Evolutionary conservation across 2,329 filamentous ascomycete species (phyloP), one percentile per base, ranked within the genome.

Genomic region (Cryphonectria radicalis): DNA sequence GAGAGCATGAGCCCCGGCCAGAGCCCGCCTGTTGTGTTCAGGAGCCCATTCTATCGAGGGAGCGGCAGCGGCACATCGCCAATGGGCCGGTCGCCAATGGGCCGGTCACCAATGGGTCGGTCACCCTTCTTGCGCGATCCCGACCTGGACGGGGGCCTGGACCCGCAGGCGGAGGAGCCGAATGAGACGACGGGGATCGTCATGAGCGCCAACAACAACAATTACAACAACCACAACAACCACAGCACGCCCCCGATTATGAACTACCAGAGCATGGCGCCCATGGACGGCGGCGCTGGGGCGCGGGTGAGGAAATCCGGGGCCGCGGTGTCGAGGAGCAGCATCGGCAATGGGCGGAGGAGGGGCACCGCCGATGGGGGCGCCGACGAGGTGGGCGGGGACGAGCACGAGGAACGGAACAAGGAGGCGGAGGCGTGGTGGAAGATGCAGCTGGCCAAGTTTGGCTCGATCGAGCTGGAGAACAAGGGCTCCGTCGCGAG

Each of bases 401-500:
- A 63, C 28, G 55, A 72, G 65, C 28, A 71, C 67, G 72, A 73
- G 37, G 68, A 73, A 19, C 50, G 73, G 68, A 72, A 73, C 32
- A 71, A 74, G n/a, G 74, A 76, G 63, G 74, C 78, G 57, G 73
- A 80, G 71, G 79, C 80, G 73, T 74, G 79, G 59, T 90, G 90
- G 87, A 90, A 87, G 85, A 82, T 82, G 75, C 77, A 78, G 43
- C 79, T 88, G 55, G 75, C 85, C 35, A 81, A 84, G 70, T 85
- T 91, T 67, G 85, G 83, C 76, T 88, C 88, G 6, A 86, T 96
- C 67, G 93, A 95, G 83, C 81, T 96, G 72, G 93, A 96, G 80
- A 96, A 96, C 78, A 95, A 94, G 81, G 93, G 93, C 55, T 93
- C 91, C 78, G 93, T 95, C 55, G 93, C 93, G 14, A 85, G 93